These are phyloP conservation scores for Neurospora tetrasperma DNA, from an alignment of 495 filamentous ascomycete genomes.

Conservation along the genomic window DNA sequence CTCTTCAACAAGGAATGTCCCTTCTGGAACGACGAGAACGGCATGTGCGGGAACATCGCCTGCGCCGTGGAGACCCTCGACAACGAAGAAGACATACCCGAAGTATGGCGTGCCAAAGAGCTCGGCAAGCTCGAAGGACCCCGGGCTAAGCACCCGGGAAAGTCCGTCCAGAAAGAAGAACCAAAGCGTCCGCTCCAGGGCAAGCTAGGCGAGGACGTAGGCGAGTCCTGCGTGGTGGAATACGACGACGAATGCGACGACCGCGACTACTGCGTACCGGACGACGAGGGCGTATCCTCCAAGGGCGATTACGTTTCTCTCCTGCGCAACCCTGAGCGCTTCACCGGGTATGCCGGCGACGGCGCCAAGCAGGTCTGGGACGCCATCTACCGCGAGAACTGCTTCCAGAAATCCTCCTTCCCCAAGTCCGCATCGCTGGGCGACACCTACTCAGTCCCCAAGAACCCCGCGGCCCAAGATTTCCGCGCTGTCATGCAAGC, in stretches of 20 bases:
- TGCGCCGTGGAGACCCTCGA: conserved; percentile 96
- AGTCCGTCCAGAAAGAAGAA: conserved; percentile 56
- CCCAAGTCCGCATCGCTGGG: conserved; percentile 38
- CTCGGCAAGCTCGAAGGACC: conserved; percentile 89
- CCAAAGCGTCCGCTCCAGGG: conserved; percentile 68
- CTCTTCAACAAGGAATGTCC: conserved; percentile 93
- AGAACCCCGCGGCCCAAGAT: conserved; percentile 63
- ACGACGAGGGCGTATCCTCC: conserved; percentile 74
- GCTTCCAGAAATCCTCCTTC: conserved; percentile 66
- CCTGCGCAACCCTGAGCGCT: conserved; percentile 87
- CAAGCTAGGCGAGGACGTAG: conserved; percentile 71
- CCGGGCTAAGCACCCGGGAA: conserved; percentile 76
- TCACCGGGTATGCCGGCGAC: conserved; percentile 82
- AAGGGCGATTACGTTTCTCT: conserved; percentile 97
- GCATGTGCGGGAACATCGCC: conserved; percentile 95
- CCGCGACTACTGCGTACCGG: conserved; percentile 91
- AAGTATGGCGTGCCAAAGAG: conserved; percentile 84
- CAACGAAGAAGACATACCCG: conserved; percentile 85
- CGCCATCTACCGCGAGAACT: conserved; percentile 94
- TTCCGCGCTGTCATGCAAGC: conserved; percentile 73
- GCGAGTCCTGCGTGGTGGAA: conserved; percentile 92
- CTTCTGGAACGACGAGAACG: conserved; percentile 88
- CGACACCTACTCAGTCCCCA: conserved; percentile 24
- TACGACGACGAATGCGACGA: conserved; percentile 98
- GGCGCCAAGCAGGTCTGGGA: conserved; percentile 87